A percentile compares a stretch with the other conserved stretches of the same genome.
These are phyloP conservation scores for Pelargonium cotyledonis DNA, from an alignment of 441 rosid species.

Conservation along the genomic window DNA sequence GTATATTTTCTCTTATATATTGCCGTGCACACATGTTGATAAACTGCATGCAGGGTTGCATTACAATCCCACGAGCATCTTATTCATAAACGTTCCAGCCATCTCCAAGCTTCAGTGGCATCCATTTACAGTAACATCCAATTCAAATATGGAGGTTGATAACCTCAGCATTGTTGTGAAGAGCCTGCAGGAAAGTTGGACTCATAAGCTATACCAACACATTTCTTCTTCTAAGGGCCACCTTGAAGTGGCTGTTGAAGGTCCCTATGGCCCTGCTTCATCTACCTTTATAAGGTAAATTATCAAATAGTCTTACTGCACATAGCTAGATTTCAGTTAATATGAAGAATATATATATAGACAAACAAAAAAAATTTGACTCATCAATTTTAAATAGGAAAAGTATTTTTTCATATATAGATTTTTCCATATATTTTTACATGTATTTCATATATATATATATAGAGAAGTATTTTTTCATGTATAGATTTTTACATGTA, in stretches of 20 bases:
- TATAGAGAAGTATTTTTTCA: too few species aligned
- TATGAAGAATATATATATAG: too few species aligned
- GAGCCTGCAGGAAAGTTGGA: slow-evolving; percentile 44
- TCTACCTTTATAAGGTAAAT: slow-evolving; percentile 32
- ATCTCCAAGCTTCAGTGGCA: slow-evolving; percentile 64
- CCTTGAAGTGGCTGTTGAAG: slow-evolving; percentile 45
- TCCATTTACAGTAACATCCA: slow-evolving; percentile 49
- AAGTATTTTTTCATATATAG: too few species aligned
- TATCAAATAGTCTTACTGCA: too few species aligned
- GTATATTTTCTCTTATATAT: too few species aligned
- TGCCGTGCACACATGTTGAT: too few species aligned
- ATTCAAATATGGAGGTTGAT: slow-evolving; percentile 39
- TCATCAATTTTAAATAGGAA: too few species aligned
- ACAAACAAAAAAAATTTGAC: too few species aligned
- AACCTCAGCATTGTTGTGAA: slow-evolving; percentile 39
- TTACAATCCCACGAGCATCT: slow-evolving; percentile 35
- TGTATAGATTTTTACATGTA: too few species aligned
- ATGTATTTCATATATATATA: too few species aligned
- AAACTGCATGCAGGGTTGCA: slow-evolving; percentile 28
- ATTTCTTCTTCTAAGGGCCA: slow-evolving; percentile 27
- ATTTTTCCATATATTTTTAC: too few species aligned
- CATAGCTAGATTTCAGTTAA: too few species aligned
- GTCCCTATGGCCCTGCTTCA: slow-evolving; percentile 51
- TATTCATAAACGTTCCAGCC: slow-evolving; percentile 39
- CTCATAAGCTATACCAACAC: slow-evolving; percentile 29